Conservation (phyloP, 108 stramenopile species). For the Cyclotella atomus region DNA sequence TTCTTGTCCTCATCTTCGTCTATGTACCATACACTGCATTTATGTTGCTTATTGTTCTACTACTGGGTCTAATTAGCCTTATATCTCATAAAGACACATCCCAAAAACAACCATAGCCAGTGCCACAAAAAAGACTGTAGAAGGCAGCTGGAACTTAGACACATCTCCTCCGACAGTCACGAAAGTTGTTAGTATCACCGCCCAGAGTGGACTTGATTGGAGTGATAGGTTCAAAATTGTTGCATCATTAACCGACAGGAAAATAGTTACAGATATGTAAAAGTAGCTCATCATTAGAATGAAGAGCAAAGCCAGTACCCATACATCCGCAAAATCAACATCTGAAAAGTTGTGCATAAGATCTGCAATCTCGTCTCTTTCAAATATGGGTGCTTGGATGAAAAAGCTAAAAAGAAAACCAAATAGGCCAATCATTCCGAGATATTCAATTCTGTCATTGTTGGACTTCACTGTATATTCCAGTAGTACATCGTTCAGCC, state of each 20-base stretch:
- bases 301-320: conserved; percentile 9
- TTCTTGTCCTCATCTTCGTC: too few relatives aligned
- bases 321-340: not conserved
- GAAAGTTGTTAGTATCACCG: conserved; percentile 63
- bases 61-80: too few relatives aligned
- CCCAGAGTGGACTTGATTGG: conserved; percentile 74
- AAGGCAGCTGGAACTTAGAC: conserved; percentile 11
- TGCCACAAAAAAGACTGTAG: conserved; percentile 30
- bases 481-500: conserved; percentile 66
- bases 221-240: conserved; percentile 74
- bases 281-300: conserved; percentile 61
- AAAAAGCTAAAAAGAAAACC: conserved; percentile 54
- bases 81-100: conserved; percentile 45
- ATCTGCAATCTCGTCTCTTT: conserved; percentile 31
- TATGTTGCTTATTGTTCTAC: not conserved
- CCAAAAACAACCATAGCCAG: conserved; percentile 39
- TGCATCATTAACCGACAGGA: conserved; percentile 70
- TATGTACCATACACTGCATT: too few relatives aligned
- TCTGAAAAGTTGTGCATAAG: not conserved
- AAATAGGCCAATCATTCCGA: conserved; percentile 78
- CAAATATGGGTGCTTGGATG: conserved; percentile 50
- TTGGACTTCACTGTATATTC: conserved; percentile 66
- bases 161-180: not conserved
- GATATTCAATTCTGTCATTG: conserved; percentile 67
- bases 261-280: conserved; percentile 60